A percentile compares a stretch with the other conserved stretches of the same genome.
Conservation (phyloP, 148 eudicot species). For the Persicaria tinctoria region DNA sequence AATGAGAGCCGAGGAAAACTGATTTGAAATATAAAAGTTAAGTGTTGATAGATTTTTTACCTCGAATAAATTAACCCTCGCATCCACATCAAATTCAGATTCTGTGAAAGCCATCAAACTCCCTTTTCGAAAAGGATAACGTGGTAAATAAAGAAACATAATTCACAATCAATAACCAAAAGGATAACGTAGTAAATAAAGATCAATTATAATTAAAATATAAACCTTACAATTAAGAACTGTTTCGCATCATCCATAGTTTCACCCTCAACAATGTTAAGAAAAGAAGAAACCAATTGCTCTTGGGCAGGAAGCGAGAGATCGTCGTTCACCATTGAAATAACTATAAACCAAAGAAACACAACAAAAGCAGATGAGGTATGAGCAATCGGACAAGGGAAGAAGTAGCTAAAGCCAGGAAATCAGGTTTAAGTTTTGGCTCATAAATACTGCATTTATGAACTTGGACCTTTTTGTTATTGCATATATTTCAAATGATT, state of each 20-base stretch:
- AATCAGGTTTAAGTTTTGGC: slow-evolving; percentile 47
- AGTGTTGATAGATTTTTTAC: slow-evolving; percentile 23
- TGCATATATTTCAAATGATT: neutral
- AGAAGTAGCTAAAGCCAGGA: slow-evolving; percentile 87
- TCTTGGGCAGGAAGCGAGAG: too few species aligned
- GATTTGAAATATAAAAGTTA: neutral
- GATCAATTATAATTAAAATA: too few species aligned
- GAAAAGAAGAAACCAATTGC: too few species aligned
- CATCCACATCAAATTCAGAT: slow-evolving; percentile 82
- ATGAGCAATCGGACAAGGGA: slow-evolving; percentile 98
- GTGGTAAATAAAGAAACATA: too few species aligned
- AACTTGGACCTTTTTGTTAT: slow-evolving; percentile 2
- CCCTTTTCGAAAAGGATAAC: slow-evolving; percentile 43
- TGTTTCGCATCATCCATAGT: too few species aligned
- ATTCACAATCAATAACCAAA: too few species aligned
- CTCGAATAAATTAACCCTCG: slow-evolving; percentile 93
- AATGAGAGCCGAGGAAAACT: neutral
- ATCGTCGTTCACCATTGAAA: too few species aligned
- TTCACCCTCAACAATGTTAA: too few species aligned
- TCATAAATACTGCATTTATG: neutral
- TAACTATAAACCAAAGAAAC: too few species aligned
- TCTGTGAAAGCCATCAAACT: slow-evolving; percentile 83
- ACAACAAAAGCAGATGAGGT: too few species aligned
- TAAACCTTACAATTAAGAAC: too few species aligned
- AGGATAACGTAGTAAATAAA: too few species aligned